Evolutionary conservation across 495 filamentous ascomycete genomes (phyloP).

Genomic region (Penicillium cinerascens): DNA sequence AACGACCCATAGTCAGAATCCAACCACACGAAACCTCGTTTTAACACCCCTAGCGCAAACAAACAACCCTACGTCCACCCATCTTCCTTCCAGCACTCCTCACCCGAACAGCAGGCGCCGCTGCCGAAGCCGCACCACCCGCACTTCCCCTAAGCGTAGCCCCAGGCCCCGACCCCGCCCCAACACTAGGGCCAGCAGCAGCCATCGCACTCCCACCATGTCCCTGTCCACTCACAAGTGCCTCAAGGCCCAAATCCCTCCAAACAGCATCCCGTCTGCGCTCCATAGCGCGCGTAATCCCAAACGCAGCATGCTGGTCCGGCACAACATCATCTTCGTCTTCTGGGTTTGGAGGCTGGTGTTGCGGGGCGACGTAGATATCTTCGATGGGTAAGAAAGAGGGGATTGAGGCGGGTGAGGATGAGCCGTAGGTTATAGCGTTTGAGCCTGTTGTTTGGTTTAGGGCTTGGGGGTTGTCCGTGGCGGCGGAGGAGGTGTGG

Average conservation of each 20-base stretch:
- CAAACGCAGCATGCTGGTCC: conserved; percentile 95
- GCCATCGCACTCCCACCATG: conserved; percentile 15
- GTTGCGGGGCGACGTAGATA: conserved; percentile 83
- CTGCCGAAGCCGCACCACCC: conserved; percentile 20
- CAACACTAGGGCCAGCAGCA: conserved; percentile 10
- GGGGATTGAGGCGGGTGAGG: conserved; percentile 33
- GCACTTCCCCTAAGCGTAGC: conserved; percentile 28
- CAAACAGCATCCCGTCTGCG: conserved; percentile 65
- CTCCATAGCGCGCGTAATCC: conserved; percentile 78
- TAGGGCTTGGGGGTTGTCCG: conserved; percentile 21
- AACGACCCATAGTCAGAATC: neutral
- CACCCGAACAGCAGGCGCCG: conserved; percentile 17
- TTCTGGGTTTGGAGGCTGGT: conserved; percentile 92
- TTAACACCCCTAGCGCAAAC: conserved; percentile 28
- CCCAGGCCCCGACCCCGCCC: conserved; percentile 53
- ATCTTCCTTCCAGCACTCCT: conserved; percentile 32
- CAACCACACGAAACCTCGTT: neutral
- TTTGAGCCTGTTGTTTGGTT: conserved; percentile 16
- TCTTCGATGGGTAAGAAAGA: conserved; percentile 57
- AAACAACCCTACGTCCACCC: conserved; percentile 36
- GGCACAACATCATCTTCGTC: conserved; percentile 98
- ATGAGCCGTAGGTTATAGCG: conserved; percentile 34
- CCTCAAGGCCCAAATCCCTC: conserved; percentile 79
- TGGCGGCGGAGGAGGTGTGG: conserved; percentile 29
- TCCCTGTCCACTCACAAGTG: conserved; percentile 54